A percentile compares a stretch with the other conserved stretches of the same genome.
Evolutionary conservation across 306 rosid species (phyloP).

Genomic region (Delonix regia): DNA sequence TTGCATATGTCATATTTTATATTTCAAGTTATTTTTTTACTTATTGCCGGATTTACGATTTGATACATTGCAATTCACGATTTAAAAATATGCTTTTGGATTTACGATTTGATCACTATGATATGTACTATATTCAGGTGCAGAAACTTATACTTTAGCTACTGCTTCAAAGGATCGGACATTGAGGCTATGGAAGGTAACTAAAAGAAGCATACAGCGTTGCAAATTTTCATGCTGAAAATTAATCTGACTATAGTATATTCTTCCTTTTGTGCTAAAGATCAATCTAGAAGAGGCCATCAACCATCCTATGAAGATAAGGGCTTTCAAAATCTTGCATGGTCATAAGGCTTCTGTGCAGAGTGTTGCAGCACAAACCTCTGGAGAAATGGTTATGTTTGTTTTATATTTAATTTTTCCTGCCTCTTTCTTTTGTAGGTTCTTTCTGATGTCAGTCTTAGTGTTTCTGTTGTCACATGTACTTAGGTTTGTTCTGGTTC

Average conservation of each 20-base stretch:
- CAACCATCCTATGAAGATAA: conserved; percentile 52
- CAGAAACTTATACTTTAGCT: conserved; percentile 55
- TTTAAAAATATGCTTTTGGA: too few relatives aligned
- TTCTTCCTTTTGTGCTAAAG: conserved; percentile 45
- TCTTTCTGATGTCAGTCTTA: conserved; percentile 29
- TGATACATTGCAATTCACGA: too few relatives aligned
- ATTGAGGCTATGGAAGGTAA: conserved; percentile 92
- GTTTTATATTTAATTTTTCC: neutral
- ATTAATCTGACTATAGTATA: conserved; percentile 33
- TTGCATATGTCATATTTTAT: too few relatives aligned
- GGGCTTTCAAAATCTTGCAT: conserved; percentile 75
- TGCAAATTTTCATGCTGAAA: conserved; percentile 18
- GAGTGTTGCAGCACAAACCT: conserved; percentile 68
- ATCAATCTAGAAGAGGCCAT: conserved; percentile 55
- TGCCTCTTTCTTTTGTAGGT: conserved; percentile 21
- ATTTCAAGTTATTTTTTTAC: too few relatives aligned
- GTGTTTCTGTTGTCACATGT: conserved; percentile 28
- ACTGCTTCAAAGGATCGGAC: conserved; percentile 91
- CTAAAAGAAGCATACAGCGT: conserved; percentile 15
- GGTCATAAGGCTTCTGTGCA: conserved; percentile 84
- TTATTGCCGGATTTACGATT: too few relatives aligned
- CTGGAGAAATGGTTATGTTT: conserved; percentile 73
- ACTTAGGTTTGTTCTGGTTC: conserved; percentile 90
- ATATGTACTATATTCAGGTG: conserved; percentile 51
- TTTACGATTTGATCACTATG: too few relatives aligned